Base-by-base conservation (phyloP, 2,329 filamentous ascomycete genomes). In the Annulohypoxylon truncatum region DNA sequence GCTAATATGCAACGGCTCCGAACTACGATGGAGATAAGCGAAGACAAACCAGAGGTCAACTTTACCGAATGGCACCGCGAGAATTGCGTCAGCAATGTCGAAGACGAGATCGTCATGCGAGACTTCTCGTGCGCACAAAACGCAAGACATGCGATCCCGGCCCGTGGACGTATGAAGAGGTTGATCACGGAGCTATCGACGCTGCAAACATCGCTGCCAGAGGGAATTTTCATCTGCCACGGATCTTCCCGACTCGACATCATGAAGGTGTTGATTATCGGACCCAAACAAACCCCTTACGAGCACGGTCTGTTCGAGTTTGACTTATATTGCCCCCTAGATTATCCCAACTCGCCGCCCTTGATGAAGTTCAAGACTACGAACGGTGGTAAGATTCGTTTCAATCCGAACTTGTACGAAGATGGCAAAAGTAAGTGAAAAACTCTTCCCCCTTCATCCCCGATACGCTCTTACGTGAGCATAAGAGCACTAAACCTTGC, bases 271-370 rank as follows among this genome's bases (percentile, higher is more conserved):
- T 60, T 85, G 22, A 84, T 87, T 50, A 75, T 83, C 18, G 85
- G 85, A 0, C 83, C 85, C 0, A 69, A 70, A 3, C 82, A 75
- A 12, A 86, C 84, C 5, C 85, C 85, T 12, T 87, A 87, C 72
- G 84, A 84, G 67, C 77, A 83, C 42, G 85, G 85, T 0, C 70
- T 87, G 2, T 87, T 86, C 69, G 84, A 87, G 65, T 87, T 87
- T 61, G 84, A 87, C 68, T 68, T 87, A 29, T 81, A 80, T 31
- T 84, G 82, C 52, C 72, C 74, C 6, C 10, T 28, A 0, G 67
- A 78, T 0, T 87, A 83, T 59, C 84, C 85, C 0, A 66, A 73
- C 1, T 55, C 26, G 0, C 81, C 84, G 9, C 84, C 84, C 0
- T 5, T 53, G 5, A 77, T 85, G 63, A 53, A 62, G 0, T 85